phyloP scores from a whole-genome alignment of 164 flowering plant genomes.

The Liriodendron chinense region DNA sequence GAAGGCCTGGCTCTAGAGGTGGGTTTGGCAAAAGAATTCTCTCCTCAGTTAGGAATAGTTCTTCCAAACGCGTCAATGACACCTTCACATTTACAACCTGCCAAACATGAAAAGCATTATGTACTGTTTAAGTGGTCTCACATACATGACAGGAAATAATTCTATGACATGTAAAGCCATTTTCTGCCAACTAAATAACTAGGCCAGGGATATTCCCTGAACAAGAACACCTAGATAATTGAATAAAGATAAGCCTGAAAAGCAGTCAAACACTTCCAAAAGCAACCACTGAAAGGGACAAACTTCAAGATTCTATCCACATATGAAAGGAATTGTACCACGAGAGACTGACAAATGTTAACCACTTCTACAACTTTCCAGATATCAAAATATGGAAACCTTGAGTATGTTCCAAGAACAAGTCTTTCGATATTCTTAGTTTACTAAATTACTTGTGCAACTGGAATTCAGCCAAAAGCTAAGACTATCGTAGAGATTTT shows the following conservation, averaged over 20 bases:
- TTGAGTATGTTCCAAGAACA: not conserved
- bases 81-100: conserved; percentile 96
- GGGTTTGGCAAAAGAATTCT: conserved; percentile 86
- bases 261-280: not conserved
- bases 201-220: not conserved
- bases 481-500: not conserved
- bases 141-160: not conserved
- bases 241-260: not conserved
- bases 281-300: not conserved
- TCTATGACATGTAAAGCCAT: not conserved
- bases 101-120: conserved; percentile 1
- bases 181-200: not conserved
- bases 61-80: conserved; percentile 91
- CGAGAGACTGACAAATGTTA: too few species aligned
- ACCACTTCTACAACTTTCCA: too few species aligned
- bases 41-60: conserved; percentile 79
- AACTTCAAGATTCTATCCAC: not conserved
- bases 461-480: not conserved
- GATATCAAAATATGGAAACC: not conserved
- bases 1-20: conserved; percentile 66
- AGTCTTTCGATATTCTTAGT: not conserved
- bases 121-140: not conserved
- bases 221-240: not conserved
- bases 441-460: not conserved
- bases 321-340: not conserved